Evolutionary conservation across 345 rosid species (phyloP).

Genomic region (Raphanus sativus): DNA sequence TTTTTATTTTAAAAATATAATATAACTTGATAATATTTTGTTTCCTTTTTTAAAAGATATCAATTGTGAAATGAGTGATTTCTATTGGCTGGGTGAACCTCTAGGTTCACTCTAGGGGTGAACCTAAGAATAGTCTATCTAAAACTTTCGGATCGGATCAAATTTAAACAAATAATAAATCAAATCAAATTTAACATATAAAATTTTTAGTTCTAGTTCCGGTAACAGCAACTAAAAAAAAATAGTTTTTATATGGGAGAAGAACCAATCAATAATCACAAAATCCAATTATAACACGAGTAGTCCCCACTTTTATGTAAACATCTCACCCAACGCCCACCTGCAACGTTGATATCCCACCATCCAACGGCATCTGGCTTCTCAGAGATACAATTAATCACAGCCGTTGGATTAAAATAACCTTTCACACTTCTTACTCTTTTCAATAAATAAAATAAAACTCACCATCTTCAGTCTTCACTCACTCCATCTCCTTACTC

Average conservation of each 20-base stretch:
- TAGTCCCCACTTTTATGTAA: conserved; percentile 2
- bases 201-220: too few relatives aligned
- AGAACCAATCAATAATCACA: neutral
- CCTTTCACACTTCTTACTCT: conserved; percentile 21
- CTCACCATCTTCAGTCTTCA: conserved; percentile 13
- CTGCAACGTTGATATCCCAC: conserved; percentile 20
- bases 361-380: conserved; percentile 34
- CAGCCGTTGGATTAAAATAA: conserved; percentile 31
- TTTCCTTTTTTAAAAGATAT: too few relatives aligned
- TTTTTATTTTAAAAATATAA: too few relatives aligned
- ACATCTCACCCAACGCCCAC: conserved; percentile 23
- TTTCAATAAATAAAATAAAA: conserved; percentile 11
- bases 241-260: neutral
- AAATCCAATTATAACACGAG: neutral
- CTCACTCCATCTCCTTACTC: conserved; percentile 14
- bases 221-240: neutral
- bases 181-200: too few relatives aligned
- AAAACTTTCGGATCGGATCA: too few relatives aligned
- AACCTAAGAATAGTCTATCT: too few relatives aligned
- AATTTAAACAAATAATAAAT: too few relatives aligned
- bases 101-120: too few relatives aligned
- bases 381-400: neutral
- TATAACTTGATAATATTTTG: too few relatives aligned
- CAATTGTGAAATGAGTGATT: too few relatives aligned
- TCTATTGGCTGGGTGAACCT: too few relatives aligned